Evolutionary conservation across 2,329 filamentous ascomycete species (phyloP).

Genomic region (Samsoniella hepiali): DNA sequence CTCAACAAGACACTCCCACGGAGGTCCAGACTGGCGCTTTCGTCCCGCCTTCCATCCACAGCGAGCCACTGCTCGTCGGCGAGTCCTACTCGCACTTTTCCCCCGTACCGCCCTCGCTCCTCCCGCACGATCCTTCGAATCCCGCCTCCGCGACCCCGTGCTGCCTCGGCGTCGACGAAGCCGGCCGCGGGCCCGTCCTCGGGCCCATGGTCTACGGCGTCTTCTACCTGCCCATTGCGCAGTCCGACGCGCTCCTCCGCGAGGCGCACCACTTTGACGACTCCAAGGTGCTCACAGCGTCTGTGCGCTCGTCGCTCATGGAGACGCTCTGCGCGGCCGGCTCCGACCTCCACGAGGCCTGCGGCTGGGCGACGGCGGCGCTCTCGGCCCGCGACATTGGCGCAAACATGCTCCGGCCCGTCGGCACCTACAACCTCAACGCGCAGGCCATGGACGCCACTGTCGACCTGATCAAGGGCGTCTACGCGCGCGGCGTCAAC

Average conservation of each 20-base stretch:
- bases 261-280: constrained; percentile 85
- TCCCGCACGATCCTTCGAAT: constrained; percentile 37
- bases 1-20: constrained; percentile 21
- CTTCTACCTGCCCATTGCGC: constrained; percentile 71
- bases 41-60: constrained; percentile 67
- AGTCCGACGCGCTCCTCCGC: constrained; percentile 71
- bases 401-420: constrained; percentile 69
- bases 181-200: constrained; percentile 88
- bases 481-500: constrained; percentile 75
- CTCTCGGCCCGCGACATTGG: constrained; percentile 83
- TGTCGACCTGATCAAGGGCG: constrained; percentile 72
- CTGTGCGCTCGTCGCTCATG: constrained; percentile 71
- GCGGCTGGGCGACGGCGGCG: constrained; percentile 79
- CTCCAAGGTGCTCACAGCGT: constrained; percentile 83
- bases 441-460: constrained; percentile 94
- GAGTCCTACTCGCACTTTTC: constrained; percentile 71
- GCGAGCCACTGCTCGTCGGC: constrained; percentile 55
- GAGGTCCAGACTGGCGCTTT: constrained; percentile 39
- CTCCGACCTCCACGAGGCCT: constrained; percentile 48
- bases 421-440: constrained; percentile 79
- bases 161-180: constrained; percentile 88
- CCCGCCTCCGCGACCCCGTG: constrained; percentile 45
- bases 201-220: constrained; percentile 73
- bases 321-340: constrained; percentile 64
- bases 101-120: constrained; percentile 60